phyloP scores from a whole-genome alignment of 129 eudicot genomes.

The Heracleum sosnowskyi region DNA sequence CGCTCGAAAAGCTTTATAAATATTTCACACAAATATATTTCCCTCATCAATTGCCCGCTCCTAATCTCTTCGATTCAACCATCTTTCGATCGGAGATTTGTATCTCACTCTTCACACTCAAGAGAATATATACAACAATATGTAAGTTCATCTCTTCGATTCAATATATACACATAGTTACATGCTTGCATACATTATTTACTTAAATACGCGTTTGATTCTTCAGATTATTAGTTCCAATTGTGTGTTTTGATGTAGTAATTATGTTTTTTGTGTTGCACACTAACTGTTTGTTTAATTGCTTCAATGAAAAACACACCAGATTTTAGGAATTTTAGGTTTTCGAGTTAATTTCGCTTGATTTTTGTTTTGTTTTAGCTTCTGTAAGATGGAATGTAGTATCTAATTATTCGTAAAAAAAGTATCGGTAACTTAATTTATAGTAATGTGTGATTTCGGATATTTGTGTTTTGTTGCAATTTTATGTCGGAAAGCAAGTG shows the following conservation, averaged over 20 bases:
- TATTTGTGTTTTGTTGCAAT: background rate
- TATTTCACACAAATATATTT: no score
- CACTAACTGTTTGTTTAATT: background rate
- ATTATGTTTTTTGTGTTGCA: background rate
- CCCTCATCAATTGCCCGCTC: no score
- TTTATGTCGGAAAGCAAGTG: background rate
- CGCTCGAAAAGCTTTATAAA: no score
- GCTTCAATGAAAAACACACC: background rate
- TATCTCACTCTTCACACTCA: background rate
- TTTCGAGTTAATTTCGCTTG: background rate
- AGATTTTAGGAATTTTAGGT: background rate
- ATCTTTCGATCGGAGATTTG: background rate
- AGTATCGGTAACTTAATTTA: background rate
- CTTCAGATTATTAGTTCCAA: background rate
- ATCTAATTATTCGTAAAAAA: background rate
- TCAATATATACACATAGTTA: background rate
- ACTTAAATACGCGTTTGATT: background rate
- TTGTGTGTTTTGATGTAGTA: background rate
- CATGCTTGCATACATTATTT: background rate
- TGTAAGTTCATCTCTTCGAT: background rate
- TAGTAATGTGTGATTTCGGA: background rate
- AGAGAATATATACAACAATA: background rate
- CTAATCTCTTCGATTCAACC: background rate
- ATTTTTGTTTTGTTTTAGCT: background rate
- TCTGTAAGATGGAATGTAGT: background rate